Conservation (phyloP, 495 filamentous ascomycete species). For the Penicillium silybi region DNA sequence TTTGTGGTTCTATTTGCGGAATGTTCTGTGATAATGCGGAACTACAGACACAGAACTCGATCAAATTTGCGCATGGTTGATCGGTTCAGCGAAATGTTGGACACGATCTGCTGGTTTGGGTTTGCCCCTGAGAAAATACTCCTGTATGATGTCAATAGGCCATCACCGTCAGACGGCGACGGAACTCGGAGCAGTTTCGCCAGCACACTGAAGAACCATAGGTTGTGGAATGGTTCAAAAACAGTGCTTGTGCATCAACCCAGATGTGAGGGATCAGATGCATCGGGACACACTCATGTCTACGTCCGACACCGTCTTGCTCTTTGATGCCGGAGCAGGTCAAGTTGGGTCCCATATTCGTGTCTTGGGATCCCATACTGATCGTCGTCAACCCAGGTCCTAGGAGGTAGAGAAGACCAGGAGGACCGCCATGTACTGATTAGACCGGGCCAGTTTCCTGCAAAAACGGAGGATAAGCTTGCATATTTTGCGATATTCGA, state of each 20-base stretch:
- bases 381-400: conserved; percentile 19
- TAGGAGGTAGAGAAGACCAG: conserved; percentile 30
- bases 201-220: not conserved
- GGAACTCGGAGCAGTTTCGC: not conserved
- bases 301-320: conserved; percentile 21
- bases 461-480: conserved; percentile 26
- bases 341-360: conserved; percentile 16
- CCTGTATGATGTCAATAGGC: conserved; percentile 27
- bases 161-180: conserved; percentile 17
- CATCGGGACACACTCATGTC: conserved; percentile 24
- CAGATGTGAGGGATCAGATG: conserved; percentile 19
- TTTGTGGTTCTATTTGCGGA: too few species aligned
- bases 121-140: not conserved
- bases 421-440: conserved; percentile 32
- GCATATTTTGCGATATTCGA: conserved; percentile 41
- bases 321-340: conserved; percentile 34
- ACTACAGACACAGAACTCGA: not conserved
- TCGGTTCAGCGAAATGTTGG: not conserved
- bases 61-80: not conserved
- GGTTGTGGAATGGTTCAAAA: not conserved
- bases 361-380: not conserved
- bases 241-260: conserved; percentile 15
- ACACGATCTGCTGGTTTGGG: not conserved
- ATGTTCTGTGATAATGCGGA: too few species aligned
- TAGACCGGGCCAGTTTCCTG: conserved; percentile 30